Conservation (phyloP, 495 filamentous ascomycete species). For the Pyrenula aspistea region DNA sequence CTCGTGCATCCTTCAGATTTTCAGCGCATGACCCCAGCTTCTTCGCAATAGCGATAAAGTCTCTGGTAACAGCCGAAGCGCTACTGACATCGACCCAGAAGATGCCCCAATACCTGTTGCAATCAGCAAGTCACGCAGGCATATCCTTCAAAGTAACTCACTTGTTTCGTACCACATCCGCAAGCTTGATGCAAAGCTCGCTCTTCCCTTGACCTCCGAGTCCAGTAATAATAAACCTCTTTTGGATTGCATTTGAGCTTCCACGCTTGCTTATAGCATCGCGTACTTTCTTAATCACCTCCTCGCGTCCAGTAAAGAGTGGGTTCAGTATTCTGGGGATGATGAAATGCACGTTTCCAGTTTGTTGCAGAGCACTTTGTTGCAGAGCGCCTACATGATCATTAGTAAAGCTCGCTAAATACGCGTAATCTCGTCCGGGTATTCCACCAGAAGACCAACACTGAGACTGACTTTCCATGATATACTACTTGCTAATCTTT, state of each 20-base stretch:
- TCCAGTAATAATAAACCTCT: slow-evolving; percentile 2
- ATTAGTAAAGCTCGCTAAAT: too few relatives aligned
- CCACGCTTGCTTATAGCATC: neutral
- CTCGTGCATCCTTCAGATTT: slow-evolving; percentile 4
- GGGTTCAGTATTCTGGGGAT: neutral
- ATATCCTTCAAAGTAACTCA: neutral
- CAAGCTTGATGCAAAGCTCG: slow-evolving; percentile 4
- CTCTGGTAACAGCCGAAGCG: slow-evolving; percentile 12
- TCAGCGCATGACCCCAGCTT: slow-evolving; percentile 9
- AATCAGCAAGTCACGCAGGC: neutral
- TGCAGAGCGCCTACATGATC: too few relatives aligned
- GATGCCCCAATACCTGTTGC: slow-evolving; percentile 28
- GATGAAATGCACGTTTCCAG: neutral
- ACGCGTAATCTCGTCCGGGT: too few relatives aligned
- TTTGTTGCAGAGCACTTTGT: too few relatives aligned
- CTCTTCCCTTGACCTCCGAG: slow-evolving; percentile 3
- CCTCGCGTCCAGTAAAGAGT: slow-evolving; percentile 2
- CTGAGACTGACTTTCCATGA: too few relatives aligned
- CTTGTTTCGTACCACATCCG: slow-evolving; percentile 1
- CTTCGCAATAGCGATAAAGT: slow-evolving; percentile 15
- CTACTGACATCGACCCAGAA: slow-evolving; percentile 32
- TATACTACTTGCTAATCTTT: too few relatives aligned
- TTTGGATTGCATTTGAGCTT: neutral
- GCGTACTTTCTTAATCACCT: neutral
- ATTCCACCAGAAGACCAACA: too few relatives aligned